These are phyloP conservation scores for Spencermartinsiella ligniputridi DNA, from an alignment of 1,139 yeast species.

Conservation along the genomic window DNA sequence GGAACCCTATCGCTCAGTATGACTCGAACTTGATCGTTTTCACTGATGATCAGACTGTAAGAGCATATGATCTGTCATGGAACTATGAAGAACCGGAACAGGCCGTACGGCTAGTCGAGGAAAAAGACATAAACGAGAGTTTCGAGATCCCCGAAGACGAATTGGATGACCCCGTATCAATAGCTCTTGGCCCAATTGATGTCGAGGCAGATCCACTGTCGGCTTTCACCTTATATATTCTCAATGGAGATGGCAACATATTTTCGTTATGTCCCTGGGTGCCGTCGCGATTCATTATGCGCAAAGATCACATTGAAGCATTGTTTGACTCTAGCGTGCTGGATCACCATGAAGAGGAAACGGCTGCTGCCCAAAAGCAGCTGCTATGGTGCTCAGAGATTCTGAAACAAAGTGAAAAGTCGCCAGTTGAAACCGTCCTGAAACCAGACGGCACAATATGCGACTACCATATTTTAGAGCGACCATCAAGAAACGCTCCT, in stretches of 20 bases:
- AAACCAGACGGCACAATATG: conserved; percentile 17
- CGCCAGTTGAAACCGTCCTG: conserved; percentile 21
- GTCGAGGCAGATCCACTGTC: conserved; percentile 31
- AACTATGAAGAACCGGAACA: conserved; percentile 28
- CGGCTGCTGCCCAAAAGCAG: conserved; percentile 17
- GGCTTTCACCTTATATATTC: conserved; percentile 43
- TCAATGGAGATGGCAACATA: conserved; percentile 52
- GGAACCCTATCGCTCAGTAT: conserved; percentile 42
- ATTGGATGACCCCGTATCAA: conserved; percentile 35
- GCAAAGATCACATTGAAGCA: conserved; percentile 33
- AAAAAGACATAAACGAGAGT: conserved; percentile 1
- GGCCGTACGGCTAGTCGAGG: conserved; percentile 13
- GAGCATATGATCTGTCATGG: conserved; percentile 35
- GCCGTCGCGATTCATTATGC: conserved; percentile 40
- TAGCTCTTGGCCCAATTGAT: conserved; percentile 44
- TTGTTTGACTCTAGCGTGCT: conserved; percentile 43
- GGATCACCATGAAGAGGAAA: conserved; percentile 14
- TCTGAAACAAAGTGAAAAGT: conserved; percentile 23
- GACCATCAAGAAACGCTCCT: conserved; percentile 18
- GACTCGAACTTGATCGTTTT: conserved; percentile 42
- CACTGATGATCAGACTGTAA: conserved; percentile 34
- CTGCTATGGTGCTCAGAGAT: conserved; percentile 28
- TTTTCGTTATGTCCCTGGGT: conserved; percentile 54
- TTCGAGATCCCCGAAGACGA: conserved; percentile 6
- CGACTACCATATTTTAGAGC: conserved; percentile 20